These are phyloP conservation scores for Leishmania mexicana DNA, from an alignment of 208 protist species.

Conservation along the genomic window DNA sequence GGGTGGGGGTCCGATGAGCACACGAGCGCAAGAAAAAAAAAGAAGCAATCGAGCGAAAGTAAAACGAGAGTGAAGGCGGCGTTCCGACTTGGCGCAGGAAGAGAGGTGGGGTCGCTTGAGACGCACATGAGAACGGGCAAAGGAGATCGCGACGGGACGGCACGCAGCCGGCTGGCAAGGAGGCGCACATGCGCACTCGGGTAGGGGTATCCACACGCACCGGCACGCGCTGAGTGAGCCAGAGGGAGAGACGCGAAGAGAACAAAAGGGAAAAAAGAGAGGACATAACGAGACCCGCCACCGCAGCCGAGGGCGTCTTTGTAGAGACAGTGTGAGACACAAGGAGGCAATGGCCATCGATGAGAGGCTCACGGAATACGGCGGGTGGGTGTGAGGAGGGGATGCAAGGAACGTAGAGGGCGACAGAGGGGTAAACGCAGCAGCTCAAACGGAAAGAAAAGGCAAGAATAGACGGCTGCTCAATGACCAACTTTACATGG, in stretches of 20 bases:
- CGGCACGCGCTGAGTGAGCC: background rate
- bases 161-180: background rate
- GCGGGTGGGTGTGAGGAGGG: background rate
- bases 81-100: background rate
- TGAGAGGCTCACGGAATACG: background rate
- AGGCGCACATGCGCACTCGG: background rate
- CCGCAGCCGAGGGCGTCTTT: background rate
- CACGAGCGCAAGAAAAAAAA: background rate
- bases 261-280: background rate
- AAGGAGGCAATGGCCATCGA: background rate
- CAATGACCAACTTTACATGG: background rate
- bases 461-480: background rate
- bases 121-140: background rate
- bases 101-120: background rate
- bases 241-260: background rate
- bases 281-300: background rate
- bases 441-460: background rate
- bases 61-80: background rate
- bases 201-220: background rate
- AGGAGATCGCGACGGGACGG: background rate
- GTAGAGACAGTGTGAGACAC: background rate
- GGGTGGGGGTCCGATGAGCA: background rate
- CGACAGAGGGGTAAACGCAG: background rate
- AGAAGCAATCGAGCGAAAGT: background rate
- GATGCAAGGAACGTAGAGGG: background rate